Base-by-base conservation (phyloP, 2,329 filamentous ascomycete species). In the Xylaria sp. region DNA sequence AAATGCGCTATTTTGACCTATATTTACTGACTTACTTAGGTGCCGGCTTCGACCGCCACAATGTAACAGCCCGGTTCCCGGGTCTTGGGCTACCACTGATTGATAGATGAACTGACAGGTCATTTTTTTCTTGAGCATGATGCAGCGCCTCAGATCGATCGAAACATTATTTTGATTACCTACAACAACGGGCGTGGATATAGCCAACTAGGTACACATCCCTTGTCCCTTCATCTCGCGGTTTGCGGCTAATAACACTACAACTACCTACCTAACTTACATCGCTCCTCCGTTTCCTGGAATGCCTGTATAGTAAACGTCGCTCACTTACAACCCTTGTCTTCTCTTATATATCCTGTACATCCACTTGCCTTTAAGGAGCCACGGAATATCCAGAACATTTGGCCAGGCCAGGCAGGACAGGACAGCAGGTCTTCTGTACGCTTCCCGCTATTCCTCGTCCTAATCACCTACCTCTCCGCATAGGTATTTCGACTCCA, bases 11-110 rank as follows among this genome's bases (percentile, higher is more conserved):
- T 50, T 50, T 50, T 50, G 35, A 50, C 47, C 47, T n/a, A n/a
- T n/a, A n/a, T n/a, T n/a, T n/a, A n/a, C n/a, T n/a, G n/a, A n/a
- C n/a, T n/a, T n/a, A n/a, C 28, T 31, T 9, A 31, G 28, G 9
- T 51, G 21, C 49, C 49, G 49, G 53, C 56, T 56, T 40, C 57
- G 17, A 47, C 49, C 50, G 61, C 64, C 54, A 65, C 62, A 49
- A 61, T 65, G 65, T 60, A 35, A 59, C 54, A 66, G 65, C 63
- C 65, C 65, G 52, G 55, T 66, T 59, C 65, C 65, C 60, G 65
- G 65, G 57, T 59, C 47, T 59, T 63, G 63, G 65, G 62, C 55
- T 64, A 19, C 38, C 56, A 53, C 47, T 35, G 50, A 53, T 49
- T 57, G 40, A 47, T 46, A 49, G 59, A 51, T 57, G 47, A 63